phyloP scores from a whole-genome alignment of 331 rosid genomes.

The Pyrus hybrid region DNA sequence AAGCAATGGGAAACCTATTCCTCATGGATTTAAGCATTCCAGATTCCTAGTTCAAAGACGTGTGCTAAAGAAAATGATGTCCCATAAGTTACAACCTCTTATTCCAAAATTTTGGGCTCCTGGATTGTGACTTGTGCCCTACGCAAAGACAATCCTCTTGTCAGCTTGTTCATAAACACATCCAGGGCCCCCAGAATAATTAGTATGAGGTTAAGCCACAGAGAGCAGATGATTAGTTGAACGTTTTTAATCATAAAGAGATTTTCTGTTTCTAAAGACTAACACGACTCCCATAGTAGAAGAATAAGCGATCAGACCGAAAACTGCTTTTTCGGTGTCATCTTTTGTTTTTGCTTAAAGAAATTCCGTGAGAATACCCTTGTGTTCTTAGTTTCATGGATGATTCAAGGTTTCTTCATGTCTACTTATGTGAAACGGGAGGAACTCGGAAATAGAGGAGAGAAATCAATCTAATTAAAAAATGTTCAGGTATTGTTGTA shows the following conservation, averaged over 20 bases:
- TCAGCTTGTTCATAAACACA: background rate
- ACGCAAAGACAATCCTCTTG: background rate
- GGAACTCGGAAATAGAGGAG: no score
- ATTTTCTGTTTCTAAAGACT: background rate
- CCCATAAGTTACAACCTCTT: conserved; percentile 33
- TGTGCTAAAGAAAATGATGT: background rate
- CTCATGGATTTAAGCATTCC: background rate
- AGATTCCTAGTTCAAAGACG: background rate
- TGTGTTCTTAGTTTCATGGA: background rate
- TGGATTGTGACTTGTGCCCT: conserved; percentile 3
- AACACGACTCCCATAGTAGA: background rate
- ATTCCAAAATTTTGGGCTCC: conserved; percentile 14
- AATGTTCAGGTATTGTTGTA: no score
- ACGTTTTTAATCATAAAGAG: background rate
- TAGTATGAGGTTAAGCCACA: background rate
- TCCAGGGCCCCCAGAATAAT: background rate
- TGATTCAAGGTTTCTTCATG: no score
- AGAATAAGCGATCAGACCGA: background rate
- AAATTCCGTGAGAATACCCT: background rate
- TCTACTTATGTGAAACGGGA: no score
- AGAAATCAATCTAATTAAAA: no score
- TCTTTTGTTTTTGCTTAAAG: background rate
- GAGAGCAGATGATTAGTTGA: background rate
- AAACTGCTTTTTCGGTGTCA: background rate
- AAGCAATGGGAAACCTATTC: conserved; percentile 35